Evolutionary conservation across 2,329 filamentous ascomycete genomes (phyloP).

Genomic region (Lachnellula arida): DNA sequence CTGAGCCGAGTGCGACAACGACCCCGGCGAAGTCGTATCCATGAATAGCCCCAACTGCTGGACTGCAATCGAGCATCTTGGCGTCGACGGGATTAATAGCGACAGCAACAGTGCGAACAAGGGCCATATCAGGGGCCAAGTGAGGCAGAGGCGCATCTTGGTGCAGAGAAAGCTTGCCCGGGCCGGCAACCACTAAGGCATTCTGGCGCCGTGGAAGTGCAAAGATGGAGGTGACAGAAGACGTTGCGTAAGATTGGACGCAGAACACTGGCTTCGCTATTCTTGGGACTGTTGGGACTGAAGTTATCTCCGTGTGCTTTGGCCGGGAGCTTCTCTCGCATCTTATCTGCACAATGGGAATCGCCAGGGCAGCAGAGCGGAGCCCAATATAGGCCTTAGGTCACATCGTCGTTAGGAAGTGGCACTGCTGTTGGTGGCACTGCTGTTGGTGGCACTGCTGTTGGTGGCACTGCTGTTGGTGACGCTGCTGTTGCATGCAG

Average conservation of each 20-base stretch:
- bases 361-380: slow-evolving; percentile 3
- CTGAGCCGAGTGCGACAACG: slow-evolving; percentile 27
- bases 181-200: slow-evolving; percentile 1
- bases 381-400: slow-evolving; percentile 6
- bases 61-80: slow-evolving; percentile 31
- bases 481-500: slow-evolving; percentile 1
- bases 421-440: background rate
- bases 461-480: too few relatives aligned
- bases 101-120: slow-evolving; percentile 24
- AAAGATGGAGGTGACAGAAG: slow-evolving; percentile 3
- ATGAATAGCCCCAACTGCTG: slow-evolving; percentile 27
- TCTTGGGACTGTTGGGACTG: background rate
- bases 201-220: slow-evolving; percentile 2
- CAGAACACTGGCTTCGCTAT: background rate
- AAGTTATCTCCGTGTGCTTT: background rate
- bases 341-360: background rate
- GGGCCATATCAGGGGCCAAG: slow-evolving; percentile 11
- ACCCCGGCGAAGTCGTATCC: slow-evolving; percentile 36
- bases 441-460: too few relatives aligned
- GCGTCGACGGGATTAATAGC: slow-evolving; percentile 36
- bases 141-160: slow-evolving; percentile 11
- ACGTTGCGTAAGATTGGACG: slow-evolving; percentile 4
- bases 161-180: slow-evolving; percentile 8
- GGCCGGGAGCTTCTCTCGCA: background rate
- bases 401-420: slow-evolving; percentile 2